Percentiles rank a stretch among this genome's conserved stretches.
phyloP scores from a whole-genome alignment of 352 stramenopile species.

The Globisporangium emineosum region DNA sequence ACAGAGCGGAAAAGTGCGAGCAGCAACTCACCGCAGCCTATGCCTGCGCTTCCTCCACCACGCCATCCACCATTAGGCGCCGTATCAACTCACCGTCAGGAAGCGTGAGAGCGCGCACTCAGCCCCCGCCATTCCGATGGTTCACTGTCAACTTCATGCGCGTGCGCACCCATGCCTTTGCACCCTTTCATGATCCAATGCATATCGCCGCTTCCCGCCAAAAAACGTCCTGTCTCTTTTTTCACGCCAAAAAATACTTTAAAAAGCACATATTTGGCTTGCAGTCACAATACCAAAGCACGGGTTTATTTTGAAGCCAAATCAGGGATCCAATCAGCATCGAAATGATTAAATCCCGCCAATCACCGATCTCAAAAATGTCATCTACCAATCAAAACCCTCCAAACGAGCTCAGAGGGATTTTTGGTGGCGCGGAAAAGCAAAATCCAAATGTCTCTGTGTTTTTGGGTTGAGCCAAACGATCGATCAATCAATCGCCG shows the following conservation, averaged over 20 bases:
- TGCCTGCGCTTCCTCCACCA: no score
- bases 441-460: not conserved
- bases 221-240: not conserved
- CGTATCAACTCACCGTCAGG: not conserved
- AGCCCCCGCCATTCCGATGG: not conserved
- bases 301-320: no score
- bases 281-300: not conserved
- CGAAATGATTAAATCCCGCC: not conserved
- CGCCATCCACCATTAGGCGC: no score
- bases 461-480: not conserved
- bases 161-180: not conserved
- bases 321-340: not conserved
- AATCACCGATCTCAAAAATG: not conserved
- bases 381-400: slow-evolving; percentile 21
- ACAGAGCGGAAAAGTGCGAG: not conserved
- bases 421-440: not conserved
- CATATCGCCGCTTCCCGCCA: not conserved
- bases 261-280: not conserved
- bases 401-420: slow-evolving; percentile 16
- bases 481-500: not conserved
- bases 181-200: not conserved
- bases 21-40: no score
- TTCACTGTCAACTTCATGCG: not conserved
- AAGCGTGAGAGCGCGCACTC: not conserved
- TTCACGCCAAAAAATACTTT: not conserved